These are phyloP conservation scores for Lasiosphaeria hispida DNA, from an alignment of 495 filamentous ascomycete genomes.

Conservation along the genomic window DNA sequence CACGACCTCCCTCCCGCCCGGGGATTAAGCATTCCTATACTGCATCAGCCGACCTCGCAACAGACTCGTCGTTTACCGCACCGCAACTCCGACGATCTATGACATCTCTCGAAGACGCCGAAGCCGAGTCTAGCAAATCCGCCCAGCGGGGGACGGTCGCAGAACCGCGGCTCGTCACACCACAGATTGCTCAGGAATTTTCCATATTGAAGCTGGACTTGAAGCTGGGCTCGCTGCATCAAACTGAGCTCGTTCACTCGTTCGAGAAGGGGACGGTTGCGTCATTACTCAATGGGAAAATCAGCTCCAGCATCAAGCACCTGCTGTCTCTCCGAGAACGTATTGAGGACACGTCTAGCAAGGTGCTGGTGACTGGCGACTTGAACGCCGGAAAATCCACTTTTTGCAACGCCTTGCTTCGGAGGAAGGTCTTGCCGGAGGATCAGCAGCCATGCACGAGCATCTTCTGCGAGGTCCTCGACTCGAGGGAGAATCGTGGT, in stretches of 20 bases:
- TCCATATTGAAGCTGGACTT: slow-evolving; percentile 92
- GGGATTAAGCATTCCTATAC: slow-evolving; percentile 56
- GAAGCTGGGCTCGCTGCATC: slow-evolving; percentile 80
- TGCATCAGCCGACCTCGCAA: slow-evolving; percentile 32
- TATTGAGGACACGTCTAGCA: slow-evolving; percentile 96
- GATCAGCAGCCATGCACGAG: slow-evolving; percentile 99
- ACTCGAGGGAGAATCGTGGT: slow-evolving; percentile 83
- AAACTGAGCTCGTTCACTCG: slow-evolving; percentile 93
- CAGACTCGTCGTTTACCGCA: slow-evolving; percentile 17
- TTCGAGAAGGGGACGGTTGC: slow-evolving; percentile 89
- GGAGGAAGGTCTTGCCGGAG: slow-evolving; percentile 89
- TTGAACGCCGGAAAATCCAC: slow-evolving; percentile 97
- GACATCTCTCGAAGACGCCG: slow-evolving; percentile 63
- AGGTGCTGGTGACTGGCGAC: slow-evolving; percentile 96
- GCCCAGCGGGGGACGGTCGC: slow-evolving; percentile 54
- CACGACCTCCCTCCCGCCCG: slow-evolving; percentile 41
- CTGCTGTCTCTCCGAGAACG: slow-evolving; percentile 80
- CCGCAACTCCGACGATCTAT: slow-evolving; percentile 67
- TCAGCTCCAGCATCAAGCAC: slow-evolving; percentile 88
- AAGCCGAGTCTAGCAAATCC: slow-evolving; percentile 70
- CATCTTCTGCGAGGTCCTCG: slow-evolving; percentile 96
- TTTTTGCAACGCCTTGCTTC: slow-evolving; percentile 92
- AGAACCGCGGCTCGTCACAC: slow-evolving; percentile 78
- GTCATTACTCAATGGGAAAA: slow-evolving; percentile 87
- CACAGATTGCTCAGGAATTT: slow-evolving; percentile 93